Evolutionary conservation across 2,329 filamentous ascomycete species (phyloP).

Genomic region (Penicillium sp.): DNA sequence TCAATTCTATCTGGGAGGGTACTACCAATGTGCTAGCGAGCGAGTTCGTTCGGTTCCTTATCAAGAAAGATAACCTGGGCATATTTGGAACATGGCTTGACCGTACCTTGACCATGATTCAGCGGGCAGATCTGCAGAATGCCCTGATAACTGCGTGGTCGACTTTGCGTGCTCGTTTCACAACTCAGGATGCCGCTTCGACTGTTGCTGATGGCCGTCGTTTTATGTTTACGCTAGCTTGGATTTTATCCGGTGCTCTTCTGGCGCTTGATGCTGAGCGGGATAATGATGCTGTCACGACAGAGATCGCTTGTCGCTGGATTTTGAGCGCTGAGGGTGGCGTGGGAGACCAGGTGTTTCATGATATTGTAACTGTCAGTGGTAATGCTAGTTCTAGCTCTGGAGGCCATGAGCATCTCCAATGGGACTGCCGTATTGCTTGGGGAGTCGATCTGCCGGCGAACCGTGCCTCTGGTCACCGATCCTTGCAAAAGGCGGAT

Average conservation of each 20-base stretch:
- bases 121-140: conserved; percentile 1
- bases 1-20: conserved; percentile 64
- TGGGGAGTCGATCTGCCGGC: conserved; percentile 22
- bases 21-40: conserved; percentile 68
- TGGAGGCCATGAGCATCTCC: conserved; percentile 14
- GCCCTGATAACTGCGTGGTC: conserved; percentile 17
- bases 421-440: conserved; percentile 24
- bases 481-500: conserved; percentile 17
- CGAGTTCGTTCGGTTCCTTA: conserved; percentile 44
- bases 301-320: conserved; percentile 41
- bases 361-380: conserved; percentile 19
- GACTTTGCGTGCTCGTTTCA: conserved; percentile 16
- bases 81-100: conserved; percentile 44
- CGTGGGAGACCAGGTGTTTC: conserved; percentile 29
- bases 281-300: conserved; percentile 31
- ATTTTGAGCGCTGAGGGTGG: conserved; percentile 30
- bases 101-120: conserved; percentile 29
- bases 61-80: conserved; percentile 24
- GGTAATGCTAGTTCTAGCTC: neutral
- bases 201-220: conserved; percentile 33
- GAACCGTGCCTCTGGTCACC: conserved; percentile 20
- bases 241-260: conserved; percentile 35
- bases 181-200: conserved; percentile 12
- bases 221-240: conserved; percentile 37
- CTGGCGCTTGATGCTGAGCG: conserved; percentile 41